A percentile compares a stretch with the other conserved stretches of the same genome.
Conservation (phyloP, 768 basidiomycete genomes). For the Phaffia australis region DNA sequence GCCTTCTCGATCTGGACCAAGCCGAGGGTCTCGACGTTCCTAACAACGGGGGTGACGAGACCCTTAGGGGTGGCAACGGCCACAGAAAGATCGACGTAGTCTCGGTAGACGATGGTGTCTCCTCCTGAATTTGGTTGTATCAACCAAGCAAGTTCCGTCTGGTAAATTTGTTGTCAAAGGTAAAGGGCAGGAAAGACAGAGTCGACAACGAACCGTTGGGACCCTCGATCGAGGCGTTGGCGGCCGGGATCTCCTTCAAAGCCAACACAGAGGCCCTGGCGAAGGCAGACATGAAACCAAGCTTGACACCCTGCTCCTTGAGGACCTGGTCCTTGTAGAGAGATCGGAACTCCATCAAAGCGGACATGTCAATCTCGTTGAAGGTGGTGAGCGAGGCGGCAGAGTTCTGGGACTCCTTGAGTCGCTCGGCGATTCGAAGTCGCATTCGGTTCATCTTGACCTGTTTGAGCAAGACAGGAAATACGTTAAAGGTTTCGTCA, state of each 20-base stretch:
- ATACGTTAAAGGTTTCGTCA: not conserved
- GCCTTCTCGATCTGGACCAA: slow-evolving; percentile 88
- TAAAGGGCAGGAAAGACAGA: not conserved
- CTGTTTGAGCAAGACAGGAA: slow-evolving; percentile 38
- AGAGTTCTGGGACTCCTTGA: slow-evolving; percentile 95
- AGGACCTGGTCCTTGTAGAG: slow-evolving; percentile 84
- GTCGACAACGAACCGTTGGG: slow-evolving; percentile 17
- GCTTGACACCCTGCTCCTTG: slow-evolving; percentile 86
- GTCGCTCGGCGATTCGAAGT: slow-evolving; percentile 85
- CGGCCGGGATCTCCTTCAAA: slow-evolving; percentile 80
- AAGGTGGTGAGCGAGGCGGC: slow-evolving; percentile 96
- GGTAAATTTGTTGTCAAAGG: not conserved
- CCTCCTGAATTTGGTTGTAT: slow-evolving; percentile 24
- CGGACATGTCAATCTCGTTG: slow-evolving; percentile 99
- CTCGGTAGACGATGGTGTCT: slow-evolving; percentile 74
- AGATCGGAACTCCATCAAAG: slow-evolving; percentile 81
- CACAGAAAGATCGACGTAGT: slow-evolving; percentile 70
- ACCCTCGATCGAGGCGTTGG: slow-evolving; percentile 88
- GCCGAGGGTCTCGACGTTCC: slow-evolving; percentile 76
- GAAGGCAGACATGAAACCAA: slow-evolving; percentile 98
- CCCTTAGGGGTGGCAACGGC: slow-evolving; percentile 97
- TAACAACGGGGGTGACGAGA: slow-evolving; percentile 86
- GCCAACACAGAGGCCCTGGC: slow-evolving; percentile 74
- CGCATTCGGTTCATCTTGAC: slow-evolving; percentile 99
- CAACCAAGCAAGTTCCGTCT: not conserved